Evolutionary conservation across 2,329 filamentous ascomycete genomes (phyloP).

Genomic region (Ceratocystis colombiana): DNA sequence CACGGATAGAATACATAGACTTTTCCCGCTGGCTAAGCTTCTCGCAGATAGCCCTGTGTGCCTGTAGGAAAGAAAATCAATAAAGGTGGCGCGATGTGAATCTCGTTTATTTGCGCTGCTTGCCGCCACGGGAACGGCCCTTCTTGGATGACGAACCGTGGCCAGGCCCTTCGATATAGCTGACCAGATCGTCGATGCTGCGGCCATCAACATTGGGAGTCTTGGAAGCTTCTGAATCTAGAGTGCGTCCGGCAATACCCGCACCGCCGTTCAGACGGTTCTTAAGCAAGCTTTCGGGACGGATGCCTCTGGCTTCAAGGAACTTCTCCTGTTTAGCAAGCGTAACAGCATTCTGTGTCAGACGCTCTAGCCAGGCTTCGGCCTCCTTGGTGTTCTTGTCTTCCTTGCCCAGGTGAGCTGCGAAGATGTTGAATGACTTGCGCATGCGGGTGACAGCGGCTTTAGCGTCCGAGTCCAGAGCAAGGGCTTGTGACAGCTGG

Average conservation of each 20-base stretch:
- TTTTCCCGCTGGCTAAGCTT: conserved; percentile 2
- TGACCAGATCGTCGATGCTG: conserved; percentile 85
- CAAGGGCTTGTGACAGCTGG: conserved; percentile 91
- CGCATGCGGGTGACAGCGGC: conserved; percentile 86
- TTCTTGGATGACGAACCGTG: conserved; percentile 42
- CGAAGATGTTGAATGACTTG: conserved; percentile 94
- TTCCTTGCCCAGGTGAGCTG: conserved; percentile 70
- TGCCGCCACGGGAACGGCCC: conserved; percentile 32
- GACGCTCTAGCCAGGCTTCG: conserved; percentile 88
- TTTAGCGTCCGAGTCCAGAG: conserved; percentile 91
- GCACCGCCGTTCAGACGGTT: conserved; percentile 6
- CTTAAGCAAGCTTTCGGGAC: conserved; percentile 52
- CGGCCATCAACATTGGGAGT: conserved; percentile 52
- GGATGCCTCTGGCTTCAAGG: conserved; percentile 62
- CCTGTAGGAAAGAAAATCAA: not conserved
- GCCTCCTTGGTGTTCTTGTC: conserved; percentile 98
- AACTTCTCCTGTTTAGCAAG: conserved; percentile 93
- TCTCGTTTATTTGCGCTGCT: conserved; percentile 38
- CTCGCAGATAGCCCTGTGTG: not conserved
- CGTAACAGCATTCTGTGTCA: conserved; percentile 88
- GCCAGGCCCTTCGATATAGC: conserved; percentile 73
- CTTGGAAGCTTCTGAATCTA: conserved; percentile 14
- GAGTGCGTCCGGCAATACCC: conserved; percentile 30
- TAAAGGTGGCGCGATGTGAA: not conserved
- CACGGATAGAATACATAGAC: not conserved